phyloP scores from a whole-genome alignment of 1,139 yeast genomes.

The Blastobotrys malaysiensis region DNA sequence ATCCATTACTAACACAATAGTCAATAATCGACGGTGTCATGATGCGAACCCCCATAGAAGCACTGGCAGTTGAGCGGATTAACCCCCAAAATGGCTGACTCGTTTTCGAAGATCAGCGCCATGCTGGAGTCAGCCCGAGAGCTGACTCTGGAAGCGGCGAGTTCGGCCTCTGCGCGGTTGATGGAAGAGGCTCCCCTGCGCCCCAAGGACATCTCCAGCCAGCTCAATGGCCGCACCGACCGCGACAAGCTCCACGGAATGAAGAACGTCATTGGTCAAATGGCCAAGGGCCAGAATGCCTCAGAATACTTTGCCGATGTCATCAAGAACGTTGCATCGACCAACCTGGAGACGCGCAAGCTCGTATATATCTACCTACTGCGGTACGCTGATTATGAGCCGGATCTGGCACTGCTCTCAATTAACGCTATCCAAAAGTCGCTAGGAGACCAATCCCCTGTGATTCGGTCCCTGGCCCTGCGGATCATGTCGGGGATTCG shows the following conservation, averaged over 20 bases:
- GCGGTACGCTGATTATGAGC: conserved; percentile 77
- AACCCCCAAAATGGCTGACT: conserved; percentile 51
- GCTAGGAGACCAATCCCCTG: conserved; percentile 62
- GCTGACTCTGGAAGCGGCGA: conserved; percentile 75
- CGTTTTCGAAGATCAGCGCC: conserved; percentile 46
- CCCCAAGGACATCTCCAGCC: conserved; percentile 58
- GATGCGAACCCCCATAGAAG: no score
- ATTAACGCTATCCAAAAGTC: conserved; percentile 90
- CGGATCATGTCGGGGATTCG: conserved; percentile 76
- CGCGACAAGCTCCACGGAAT: conserved; percentile 71
- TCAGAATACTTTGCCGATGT: conserved; percentile 76
- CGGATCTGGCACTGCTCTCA: conserved; percentile 80
- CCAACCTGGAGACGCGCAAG: conserved; percentile 62
- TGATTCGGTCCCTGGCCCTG: conserved; percentile 65
- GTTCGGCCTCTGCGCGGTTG: conserved; percentile 59
- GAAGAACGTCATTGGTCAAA: conserved; percentile 62
- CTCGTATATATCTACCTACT: conserved; percentile 74
- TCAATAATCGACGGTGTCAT: no score
- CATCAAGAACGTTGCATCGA: conserved; percentile 76
- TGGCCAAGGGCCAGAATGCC: conserved; percentile 61
- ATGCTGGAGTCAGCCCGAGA: conserved; percentile 78
- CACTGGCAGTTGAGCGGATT: no score
- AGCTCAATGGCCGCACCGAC: conserved; percentile 64
- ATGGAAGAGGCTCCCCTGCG: conserved; percentile 44
- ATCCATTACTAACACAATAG: no score